phyloP scores from a whole-genome alignment of 495 filamentous ascomycete species.

The Aspergillus kassunensis region DNA sequence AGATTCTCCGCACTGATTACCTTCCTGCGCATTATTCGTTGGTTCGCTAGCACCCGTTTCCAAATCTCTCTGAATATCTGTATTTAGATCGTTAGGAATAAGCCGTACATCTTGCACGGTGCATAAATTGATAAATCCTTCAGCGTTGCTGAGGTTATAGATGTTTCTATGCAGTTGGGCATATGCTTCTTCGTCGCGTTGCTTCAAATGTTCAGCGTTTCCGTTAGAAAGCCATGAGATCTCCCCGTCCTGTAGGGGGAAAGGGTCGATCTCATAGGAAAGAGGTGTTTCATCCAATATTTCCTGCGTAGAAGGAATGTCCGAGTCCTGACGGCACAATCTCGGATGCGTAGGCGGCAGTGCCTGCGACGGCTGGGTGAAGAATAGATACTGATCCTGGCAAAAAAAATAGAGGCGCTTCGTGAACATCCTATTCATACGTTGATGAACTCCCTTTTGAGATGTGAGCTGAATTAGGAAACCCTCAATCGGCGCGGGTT shows the following conservation, averaged over 20 bases:
- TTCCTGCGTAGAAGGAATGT: conserved; percentile 52
- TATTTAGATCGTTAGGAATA: conserved; percentile 48
- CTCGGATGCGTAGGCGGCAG: conserved; percentile 63
- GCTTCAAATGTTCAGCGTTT: conserved; percentile 38
- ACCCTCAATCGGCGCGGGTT: conserved; percentile 67
- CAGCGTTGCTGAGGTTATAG: conserved; percentile 55
- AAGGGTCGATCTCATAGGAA: conserved; percentile 63
- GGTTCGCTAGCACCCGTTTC: conserved; percentile 51
- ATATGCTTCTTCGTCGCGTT: conserved; percentile 57
- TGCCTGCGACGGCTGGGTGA: conserved; percentile 62
- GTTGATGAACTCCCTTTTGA: conserved; percentile 56
- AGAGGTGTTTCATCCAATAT: conserved; percentile 57
- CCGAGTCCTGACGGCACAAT: conserved; percentile 36
- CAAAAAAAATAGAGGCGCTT: conserved; percentile 69
- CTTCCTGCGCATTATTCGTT: conserved; percentile 50
- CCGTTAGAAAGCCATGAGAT: conserved; percentile 57
- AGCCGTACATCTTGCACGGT: conserved; percentile 54
- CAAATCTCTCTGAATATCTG: conserved; percentile 42
- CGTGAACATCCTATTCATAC: conserved; percentile 62
- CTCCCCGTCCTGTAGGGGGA: conserved; percentile 48
- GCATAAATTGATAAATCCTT: conserved; percentile 66
- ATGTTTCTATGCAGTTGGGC: conserved; percentile 58
- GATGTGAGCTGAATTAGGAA: conserved; percentile 68
- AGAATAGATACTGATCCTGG: conserved; percentile 65
- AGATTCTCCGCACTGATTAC: conserved; percentile 27